phyloP scores from a whole-genome alignment of 495 filamentous ascomycete species.

The Parachaetomium inaequale region DNA sequence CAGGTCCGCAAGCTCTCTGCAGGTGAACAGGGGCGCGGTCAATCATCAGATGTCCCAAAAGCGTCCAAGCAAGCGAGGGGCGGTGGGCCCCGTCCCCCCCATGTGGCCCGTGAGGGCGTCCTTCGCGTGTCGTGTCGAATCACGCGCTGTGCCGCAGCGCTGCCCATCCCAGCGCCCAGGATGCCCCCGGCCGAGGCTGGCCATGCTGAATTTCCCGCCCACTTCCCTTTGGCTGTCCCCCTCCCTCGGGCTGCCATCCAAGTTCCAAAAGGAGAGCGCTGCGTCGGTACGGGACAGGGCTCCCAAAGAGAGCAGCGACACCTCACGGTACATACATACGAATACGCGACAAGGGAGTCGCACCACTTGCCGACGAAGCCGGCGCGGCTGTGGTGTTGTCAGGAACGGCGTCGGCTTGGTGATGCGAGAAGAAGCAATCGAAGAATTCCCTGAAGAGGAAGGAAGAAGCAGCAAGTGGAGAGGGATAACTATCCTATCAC shows the following conservation, averaged over 20 bases:
- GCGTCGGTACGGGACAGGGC: not conserved
- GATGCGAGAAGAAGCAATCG: not conserved
- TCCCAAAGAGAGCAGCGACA: not conserved
- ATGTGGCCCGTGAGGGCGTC: constrained; percentile 6
- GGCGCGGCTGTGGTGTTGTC: not conserved
- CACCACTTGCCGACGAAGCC: not conserved
- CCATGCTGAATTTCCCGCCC: constrained; percentile 18
- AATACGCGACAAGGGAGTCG: not conserved
- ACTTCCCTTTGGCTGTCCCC: constrained; percentile 7
- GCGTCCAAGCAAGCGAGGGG: constrained; percentile 19
- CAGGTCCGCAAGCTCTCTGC: not conserved
- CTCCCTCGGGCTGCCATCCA: constrained; percentile 2
- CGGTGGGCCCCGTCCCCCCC: constrained; percentile 5
- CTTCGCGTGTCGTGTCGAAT: constrained; percentile 8
- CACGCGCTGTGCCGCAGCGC: constrained; percentile 1
- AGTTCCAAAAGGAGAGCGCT: not conserved
- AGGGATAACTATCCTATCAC: not conserved
- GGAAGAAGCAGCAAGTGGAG: no score
- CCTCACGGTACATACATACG: not conserved
- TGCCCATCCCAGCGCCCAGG: constrained; percentile 4
- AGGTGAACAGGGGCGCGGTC: not conserved
- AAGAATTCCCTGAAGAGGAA: not conserved
- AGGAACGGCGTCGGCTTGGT: not conserved
- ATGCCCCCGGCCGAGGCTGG: not conserved
- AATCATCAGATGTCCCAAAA: constrained; percentile 23